Conservation (phyloP, 257 asterid genomes). For the Solanum etuberosum region DNA sequence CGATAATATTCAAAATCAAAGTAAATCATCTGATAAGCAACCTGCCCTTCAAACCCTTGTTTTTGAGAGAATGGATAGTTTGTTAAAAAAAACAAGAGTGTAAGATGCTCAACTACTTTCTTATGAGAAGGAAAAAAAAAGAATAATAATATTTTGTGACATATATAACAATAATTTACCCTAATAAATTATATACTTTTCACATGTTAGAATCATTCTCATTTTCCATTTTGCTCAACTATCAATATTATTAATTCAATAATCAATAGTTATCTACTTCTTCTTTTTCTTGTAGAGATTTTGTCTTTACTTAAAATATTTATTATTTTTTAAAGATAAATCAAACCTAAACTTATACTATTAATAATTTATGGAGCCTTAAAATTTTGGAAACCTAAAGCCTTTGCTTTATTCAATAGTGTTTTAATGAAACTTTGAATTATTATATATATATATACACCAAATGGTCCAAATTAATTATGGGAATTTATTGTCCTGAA, state of each 20-base stretch:
- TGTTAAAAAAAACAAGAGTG: not conserved
- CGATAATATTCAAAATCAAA: not conserved
- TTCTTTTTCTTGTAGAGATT: not conserved
- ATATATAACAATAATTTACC: not conserved
- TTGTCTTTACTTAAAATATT: too few relatives aligned
- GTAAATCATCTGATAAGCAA: not conserved
- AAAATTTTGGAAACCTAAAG: too few relatives aligned
- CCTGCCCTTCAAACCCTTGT: not conserved
- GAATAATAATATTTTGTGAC: not conserved
- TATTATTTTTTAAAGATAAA: too few relatives aligned
- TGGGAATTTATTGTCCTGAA: not conserved
- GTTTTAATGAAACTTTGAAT: not conserved
- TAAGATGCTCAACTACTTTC: not conserved
- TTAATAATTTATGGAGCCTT: too few relatives aligned
- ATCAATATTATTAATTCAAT: not conserved
- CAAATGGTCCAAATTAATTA: not conserved
- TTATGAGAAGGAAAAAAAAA: not conserved
- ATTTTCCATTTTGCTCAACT: not conserved
- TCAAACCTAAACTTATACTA: too few relatives aligned
- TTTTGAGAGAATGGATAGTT: not conserved
- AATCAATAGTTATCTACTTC: not conserved
- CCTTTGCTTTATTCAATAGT: too few relatives aligned
- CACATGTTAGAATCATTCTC: not conserved
- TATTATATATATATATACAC: too few relatives aligned
- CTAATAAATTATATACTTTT: not conserved